Evolutionary conservation across 257 asterid genomes (phyloP).

Genomic region (Nicotiana knightiana): DNA sequence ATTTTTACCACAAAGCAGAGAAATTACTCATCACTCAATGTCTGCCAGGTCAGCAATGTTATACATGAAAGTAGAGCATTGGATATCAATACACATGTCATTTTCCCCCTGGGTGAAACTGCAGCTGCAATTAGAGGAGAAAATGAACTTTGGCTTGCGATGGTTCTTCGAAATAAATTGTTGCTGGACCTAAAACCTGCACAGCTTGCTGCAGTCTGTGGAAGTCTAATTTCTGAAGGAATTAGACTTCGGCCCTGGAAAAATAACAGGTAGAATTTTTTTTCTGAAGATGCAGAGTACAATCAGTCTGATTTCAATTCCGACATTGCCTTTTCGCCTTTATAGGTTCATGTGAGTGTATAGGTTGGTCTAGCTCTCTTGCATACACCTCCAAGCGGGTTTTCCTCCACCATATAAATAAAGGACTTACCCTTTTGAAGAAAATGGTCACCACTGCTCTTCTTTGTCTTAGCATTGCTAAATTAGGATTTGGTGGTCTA

Average conservation of each 20-base stretch:
- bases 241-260: slow-evolving; percentile 88
- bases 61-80: slow-evolving; percentile 93
- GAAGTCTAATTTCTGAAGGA: slow-evolving; percentile 92
- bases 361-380: not conserved
- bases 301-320: not conserved
- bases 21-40: slow-evolving; percentile 14
- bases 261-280: slow-evolving; percentile 56
- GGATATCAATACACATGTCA: slow-evolving; percentile 74
- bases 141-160: slow-evolving; percentile 94
- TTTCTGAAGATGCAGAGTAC: not conserved
- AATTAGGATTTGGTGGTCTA: not conserved
- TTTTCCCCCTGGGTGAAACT: slow-evolving; percentile 96
- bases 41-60: slow-evolving; percentile 82
- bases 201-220: slow-evolving; percentile 94
- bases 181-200: slow-evolving; percentile 85
- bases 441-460: not conserved
- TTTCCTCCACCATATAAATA: not conserved
- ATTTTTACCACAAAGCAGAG: not conserved
- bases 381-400: not conserved
- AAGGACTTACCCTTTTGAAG: not conserved
- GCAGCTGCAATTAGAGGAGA: slow-evolving; percentile 98
- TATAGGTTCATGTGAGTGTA: not conserved
- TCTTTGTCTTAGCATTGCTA: not conserved
- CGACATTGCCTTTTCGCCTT: not conserved
- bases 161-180: slow-evolving; percentile 81